These are phyloP conservation scores for Nicotiana paniculata DNA, from an alignment of 257 asterid genomes.

Conservation along the genomic window DNA sequence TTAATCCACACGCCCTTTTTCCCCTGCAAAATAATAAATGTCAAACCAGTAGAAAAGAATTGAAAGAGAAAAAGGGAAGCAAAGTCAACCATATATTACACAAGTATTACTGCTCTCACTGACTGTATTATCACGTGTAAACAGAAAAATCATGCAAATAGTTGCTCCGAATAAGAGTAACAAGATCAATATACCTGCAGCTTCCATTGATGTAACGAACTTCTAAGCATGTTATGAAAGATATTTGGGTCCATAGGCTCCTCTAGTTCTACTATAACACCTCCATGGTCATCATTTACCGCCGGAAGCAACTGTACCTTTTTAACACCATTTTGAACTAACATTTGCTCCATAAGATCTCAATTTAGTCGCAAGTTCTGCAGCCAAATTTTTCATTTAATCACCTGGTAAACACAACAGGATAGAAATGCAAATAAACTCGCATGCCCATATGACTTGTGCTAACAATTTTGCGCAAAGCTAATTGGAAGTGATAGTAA, in stretches of 20 bases:
- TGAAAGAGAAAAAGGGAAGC: neutral
- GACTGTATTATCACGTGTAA: neutral
- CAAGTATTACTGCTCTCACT: neutral
- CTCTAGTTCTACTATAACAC: slow-evolving; percentile 52
- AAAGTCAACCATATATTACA: neutral
- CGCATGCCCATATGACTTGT: neutral
- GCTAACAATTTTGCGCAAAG: neutral
- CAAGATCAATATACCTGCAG: slow-evolving; percentile 40
- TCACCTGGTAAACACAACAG: neutral
- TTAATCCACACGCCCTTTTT: slow-evolving; percentile 73
- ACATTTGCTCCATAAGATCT: slow-evolving; percentile 35
- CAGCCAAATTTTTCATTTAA: neutral
- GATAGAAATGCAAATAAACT: neutral
- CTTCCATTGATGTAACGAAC: slow-evolving; percentile 51
- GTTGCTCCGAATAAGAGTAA: neutral
- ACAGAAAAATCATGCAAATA: neutral
- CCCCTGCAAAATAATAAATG: slow-evolving; percentile 36
- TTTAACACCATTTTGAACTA: slow-evolving; percentile 24
- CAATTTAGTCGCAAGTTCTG: neutral
- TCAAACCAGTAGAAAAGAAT: neutral
- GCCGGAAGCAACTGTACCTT: slow-evolving; percentile 41
- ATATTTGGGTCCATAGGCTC: slow-evolving; percentile 43
- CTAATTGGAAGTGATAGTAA: neutral
- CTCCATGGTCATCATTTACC: slow-evolving; percentile 51
- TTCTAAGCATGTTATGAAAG: slow-evolving; percentile 37